Conservation (phyloP, 768 basidiomycete genomes). For the Calvatia gigantea region DNA sequence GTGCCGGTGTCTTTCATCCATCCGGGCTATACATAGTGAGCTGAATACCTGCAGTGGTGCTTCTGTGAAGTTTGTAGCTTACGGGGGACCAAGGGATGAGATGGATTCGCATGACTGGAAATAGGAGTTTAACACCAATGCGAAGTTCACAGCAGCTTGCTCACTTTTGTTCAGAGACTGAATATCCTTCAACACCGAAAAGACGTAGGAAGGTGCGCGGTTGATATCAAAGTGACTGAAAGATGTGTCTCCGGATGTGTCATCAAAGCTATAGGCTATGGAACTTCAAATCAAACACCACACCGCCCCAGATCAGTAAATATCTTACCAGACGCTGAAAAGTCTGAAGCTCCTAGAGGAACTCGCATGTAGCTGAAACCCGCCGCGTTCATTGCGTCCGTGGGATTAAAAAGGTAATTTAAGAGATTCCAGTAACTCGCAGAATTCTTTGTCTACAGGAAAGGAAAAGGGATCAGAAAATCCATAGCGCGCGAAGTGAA, state of each 20-base stretch:
- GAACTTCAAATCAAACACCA: slow-evolving; percentile 5
- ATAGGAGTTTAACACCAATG: neutral
- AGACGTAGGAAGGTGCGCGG: slow-evolving; percentile 55
- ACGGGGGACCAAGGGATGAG: slow-evolving; percentile 73
- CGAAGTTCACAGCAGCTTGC: slow-evolving; percentile 1
- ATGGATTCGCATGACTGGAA: slow-evolving; percentile 45
- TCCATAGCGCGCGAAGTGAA: neutral
- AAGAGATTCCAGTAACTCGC: slow-evolving; percentile 53
- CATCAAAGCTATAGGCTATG: slow-evolving; percentile 59
- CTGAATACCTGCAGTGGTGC: slow-evolving; percentile 3
- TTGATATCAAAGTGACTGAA: slow-evolving; percentile 51
- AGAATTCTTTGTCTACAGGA: slow-evolving; percentile 39
- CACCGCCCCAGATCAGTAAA: neutral
- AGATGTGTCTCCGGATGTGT: slow-evolving; percentile 52
- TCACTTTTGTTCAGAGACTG: slow-evolving; percentile 45
- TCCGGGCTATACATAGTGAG: slow-evolving; percentile 44
- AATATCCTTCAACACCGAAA: slow-evolving; percentile 59
- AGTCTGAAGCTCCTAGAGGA: slow-evolving; percentile 67
- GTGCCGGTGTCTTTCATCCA: slow-evolving; percentile 70
- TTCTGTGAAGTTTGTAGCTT: slow-evolving; percentile 17
- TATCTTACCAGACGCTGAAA: slow-evolving; percentile 48
- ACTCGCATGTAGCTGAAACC: slow-evolving; percentile 65
- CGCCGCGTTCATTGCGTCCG: slow-evolving; percentile 56
- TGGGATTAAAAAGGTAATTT: slow-evolving; percentile 55
- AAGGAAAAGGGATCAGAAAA: neutral